Evolutionary conservation across 1,284 basidiomycete genomes (phyloP).

Genomic region (Pseudozyma hubeiensis): DNA sequence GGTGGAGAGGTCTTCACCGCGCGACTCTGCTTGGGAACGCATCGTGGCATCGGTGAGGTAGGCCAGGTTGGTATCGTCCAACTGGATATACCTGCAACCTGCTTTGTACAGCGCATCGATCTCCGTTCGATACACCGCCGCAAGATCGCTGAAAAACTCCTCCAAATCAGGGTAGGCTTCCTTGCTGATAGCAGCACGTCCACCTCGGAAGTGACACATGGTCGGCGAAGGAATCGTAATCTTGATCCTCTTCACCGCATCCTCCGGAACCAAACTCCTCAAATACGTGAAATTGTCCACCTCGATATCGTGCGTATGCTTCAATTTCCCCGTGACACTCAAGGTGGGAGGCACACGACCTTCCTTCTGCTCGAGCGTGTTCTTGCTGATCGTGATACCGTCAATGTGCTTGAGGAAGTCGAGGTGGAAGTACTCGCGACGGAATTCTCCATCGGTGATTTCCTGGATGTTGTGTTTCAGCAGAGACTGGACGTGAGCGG

Average conservation of each 20-base stretch:
- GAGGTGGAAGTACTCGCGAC: slow-evolving; percentile 55
- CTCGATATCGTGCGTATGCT: slow-evolving; percentile 55
- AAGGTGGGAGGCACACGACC: slow-evolving; percentile 67
- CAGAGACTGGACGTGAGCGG: slow-evolving; percentile 73
- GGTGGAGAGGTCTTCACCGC: slow-evolving; percentile 50
- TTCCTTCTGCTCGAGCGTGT: slow-evolving; percentile 57
- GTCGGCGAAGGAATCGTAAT: slow-evolving; percentile 79
- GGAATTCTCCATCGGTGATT: slow-evolving; percentile 76
- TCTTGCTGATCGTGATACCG: slow-evolving; percentile 52
- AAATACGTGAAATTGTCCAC: slow-evolving; percentile 69
- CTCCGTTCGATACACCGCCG: slow-evolving; percentile 78
- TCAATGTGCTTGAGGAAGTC: slow-evolving; percentile 57
- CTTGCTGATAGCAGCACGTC: slow-evolving; percentile 54
- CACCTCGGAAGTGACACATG: slow-evolving; percentile 60
- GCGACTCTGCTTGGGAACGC: slow-evolving; percentile 29
- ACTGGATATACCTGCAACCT: slow-evolving; percentile 79
- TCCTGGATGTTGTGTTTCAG: slow-evolving; percentile 73
- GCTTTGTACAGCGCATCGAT: slow-evolving; percentile 78
- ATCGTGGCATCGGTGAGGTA: slow-evolving; percentile 63
- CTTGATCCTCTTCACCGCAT: slow-evolving; percentile 73
- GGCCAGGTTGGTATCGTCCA: slow-evolving; percentile 72
- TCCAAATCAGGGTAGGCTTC: slow-evolving; percentile 76
- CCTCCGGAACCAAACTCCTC: slow-evolving; percentile 59
- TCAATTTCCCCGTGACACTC: slow-evolving; percentile 63
- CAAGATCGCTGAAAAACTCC: slow-evolving; percentile 81